Conservation (phyloP, 2,329 filamentous ascomycete species). For the Eutypa lata region DNA sequence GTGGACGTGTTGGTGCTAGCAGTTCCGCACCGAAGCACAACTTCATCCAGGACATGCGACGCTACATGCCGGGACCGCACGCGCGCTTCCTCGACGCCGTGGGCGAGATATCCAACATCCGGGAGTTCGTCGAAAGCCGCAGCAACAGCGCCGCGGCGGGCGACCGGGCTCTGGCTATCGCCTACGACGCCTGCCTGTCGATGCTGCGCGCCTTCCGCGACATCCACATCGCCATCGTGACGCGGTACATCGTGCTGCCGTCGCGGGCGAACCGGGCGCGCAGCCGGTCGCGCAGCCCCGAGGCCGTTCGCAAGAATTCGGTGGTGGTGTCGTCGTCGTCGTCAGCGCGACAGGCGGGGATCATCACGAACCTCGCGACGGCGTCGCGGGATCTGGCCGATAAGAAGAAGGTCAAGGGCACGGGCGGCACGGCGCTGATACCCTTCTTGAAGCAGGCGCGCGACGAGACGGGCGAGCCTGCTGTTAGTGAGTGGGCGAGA, state of each 20-base stretch:
- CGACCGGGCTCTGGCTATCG: conserved; percentile 68
- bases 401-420: conserved; percentile 71
- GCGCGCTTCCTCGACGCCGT: conserved; percentile 85
- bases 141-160: conserved; percentile 42
- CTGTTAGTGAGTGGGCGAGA: conserved; percentile 67
- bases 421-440: conserved; percentile 89
- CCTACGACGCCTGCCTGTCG: conserved; percentile 86
- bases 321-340: no score
- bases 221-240: conserved; percentile 95
- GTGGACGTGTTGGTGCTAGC: conserved; percentile 32
- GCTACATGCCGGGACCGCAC: conserved; percentile 94
- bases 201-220: conserved; percentile 72
- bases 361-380: conserved; percentile 68
- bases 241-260: conserved; percentile 90
- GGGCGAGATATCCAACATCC: conserved; percentile 77
- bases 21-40: conserved; percentile 59
- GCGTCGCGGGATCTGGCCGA: conserved; percentile 44
- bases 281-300: conserved; percentile 57
- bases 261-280: conserved; percentile 70
- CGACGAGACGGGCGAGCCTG: conserved; percentile 92
- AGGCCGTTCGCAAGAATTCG: conserved; percentile 41
- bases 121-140: conserved; percentile 70
- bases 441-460: conserved; percentile 95
- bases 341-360: no score
- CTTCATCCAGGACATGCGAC: conserved; percentile 95